phyloP scores from a whole-genome alignment of 2,329 filamentous ascomycete genomes.

The Alternaria brassicicola region DNA sequence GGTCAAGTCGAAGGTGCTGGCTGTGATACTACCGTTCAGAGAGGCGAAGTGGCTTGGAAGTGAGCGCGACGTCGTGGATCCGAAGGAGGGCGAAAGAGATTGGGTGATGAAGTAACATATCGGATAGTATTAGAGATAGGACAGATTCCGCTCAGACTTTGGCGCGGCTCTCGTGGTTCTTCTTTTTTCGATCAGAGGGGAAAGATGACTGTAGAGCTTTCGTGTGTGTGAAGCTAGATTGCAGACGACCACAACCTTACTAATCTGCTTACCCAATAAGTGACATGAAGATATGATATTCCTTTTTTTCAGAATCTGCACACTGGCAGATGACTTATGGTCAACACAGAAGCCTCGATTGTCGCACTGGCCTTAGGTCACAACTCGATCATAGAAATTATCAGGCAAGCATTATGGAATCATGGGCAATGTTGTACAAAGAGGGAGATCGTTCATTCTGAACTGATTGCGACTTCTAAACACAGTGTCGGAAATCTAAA shows the following conservation, averaged over 20 bases:
- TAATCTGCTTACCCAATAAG: background rate
- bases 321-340: background rate
- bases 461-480: background rate
- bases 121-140: background rate
- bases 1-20: slow-evolving; percentile 80
- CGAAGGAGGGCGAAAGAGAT: slow-evolving; percentile 16
- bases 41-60: slow-evolving; percentile 36
- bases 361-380: background rate
- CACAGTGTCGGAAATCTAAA: background rate
- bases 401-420: background rate
- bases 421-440: background rate
- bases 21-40: slow-evolving; percentile 31
- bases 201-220: background rate
- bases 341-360: background rate
- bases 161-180: background rate
- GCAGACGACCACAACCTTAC: background rate
- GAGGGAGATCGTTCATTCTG: background rate
- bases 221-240: background rate
- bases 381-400: background rate
- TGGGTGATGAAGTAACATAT: slow-evolving; percentile 11
- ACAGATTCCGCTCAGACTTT: background rate
- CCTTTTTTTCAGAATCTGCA: background rate
- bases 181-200: background rate
- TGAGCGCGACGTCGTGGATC: slow-evolving; percentile 20
- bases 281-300: background rate